Evolutionary conservation across 768 basidiomycete genomes (phyloP).

Genomic region (Boletus rubescentipes): DNA sequence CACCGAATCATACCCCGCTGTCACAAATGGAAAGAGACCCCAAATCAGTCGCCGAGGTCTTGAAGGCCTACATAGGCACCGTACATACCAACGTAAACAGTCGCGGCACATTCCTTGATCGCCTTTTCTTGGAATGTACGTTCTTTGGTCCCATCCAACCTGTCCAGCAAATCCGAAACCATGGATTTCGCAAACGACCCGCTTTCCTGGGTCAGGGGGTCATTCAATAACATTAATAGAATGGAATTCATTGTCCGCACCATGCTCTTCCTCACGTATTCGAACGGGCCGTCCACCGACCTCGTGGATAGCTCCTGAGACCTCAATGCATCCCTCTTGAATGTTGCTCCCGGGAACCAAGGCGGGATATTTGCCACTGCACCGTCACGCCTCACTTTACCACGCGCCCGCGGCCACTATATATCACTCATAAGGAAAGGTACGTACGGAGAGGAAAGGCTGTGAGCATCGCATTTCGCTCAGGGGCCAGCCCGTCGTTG

Average conservation of each 20-base stretch:
- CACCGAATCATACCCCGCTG: conserved; percentile 31
- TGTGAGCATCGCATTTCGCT: conserved; percentile 27
- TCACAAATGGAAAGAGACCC: neutral
- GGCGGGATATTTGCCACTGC: conserved; percentile 29
- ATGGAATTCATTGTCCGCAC: conserved; percentile 11
- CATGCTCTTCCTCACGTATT: conserved; percentile 28
- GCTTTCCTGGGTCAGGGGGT: conserved; percentile 14
- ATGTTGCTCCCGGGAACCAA: conserved; percentile 31
- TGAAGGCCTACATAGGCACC: neutral
- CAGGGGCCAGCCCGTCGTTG: conserved; percentile 24
- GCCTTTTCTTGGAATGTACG: conserved; percentile 19
- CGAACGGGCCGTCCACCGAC: conserved; percentile 27
- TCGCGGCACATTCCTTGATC: conserved; percentile 30
- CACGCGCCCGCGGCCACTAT: neutral
- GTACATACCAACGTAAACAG: conserved; percentile 30
- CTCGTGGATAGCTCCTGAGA: conserved; percentile 27
- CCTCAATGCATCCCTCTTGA: conserved; percentile 28
- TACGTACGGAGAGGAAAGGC: conserved; percentile 31
- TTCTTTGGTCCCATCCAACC: conserved; percentile 17
- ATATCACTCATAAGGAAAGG: neutral
- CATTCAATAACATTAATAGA: neutral
- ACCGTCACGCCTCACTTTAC: conserved; percentile 2
- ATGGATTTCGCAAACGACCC: conserved; percentile 29
- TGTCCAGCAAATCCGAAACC: conserved; percentile 28
- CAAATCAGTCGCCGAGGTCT: neutral